Evolutionary conservation across 164 flowering plant genomes (phyloP).

Genomic region (Kalanchoe fedtschenkoi): DNA sequence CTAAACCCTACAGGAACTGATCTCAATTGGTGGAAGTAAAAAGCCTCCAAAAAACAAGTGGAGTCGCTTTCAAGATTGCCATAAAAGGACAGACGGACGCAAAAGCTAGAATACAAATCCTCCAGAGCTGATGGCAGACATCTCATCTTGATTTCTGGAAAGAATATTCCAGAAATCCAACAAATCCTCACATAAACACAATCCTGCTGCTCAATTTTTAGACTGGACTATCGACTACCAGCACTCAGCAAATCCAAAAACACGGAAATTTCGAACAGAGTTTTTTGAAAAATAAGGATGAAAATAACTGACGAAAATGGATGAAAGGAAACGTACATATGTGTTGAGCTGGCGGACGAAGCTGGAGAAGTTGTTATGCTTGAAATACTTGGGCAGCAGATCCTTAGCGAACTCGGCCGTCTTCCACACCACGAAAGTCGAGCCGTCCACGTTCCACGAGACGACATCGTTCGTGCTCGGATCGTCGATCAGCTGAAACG

Average conservation of each 20-base stretch:
- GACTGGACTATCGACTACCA: no score
- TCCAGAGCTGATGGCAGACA: background rate
- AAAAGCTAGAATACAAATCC: background rate
- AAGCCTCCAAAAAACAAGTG: no score
- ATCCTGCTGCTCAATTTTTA: no score
- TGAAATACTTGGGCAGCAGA: constrained; percentile 80
- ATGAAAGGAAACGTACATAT: constrained; percentile 40
- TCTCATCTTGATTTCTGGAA: background rate
- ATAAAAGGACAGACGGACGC: background rate
- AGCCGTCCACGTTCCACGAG: constrained; percentile 65
- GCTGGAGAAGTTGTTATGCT: constrained; percentile 97
- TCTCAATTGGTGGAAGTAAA: no score
- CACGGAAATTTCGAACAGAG: background rate
- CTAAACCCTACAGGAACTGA: no score
- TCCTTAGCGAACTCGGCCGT: constrained; percentile 79
- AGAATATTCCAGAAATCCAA: no score
- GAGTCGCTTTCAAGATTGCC: background rate
- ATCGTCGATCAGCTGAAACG: constrained; percentile 87
- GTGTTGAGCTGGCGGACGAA: constrained; percentile 95
- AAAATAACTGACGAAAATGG: background rate
- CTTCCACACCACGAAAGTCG: constrained; percentile 78
- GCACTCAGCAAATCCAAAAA: no score
- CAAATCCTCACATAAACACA: no score
- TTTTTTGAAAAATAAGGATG: no score
- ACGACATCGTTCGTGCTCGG: constrained; percentile 48